These are phyloP conservation scores for Chytriomyces sp. DNA, from an alignment of 192 early-diverging fungal genomes.

Conservation along the genomic window DNA sequence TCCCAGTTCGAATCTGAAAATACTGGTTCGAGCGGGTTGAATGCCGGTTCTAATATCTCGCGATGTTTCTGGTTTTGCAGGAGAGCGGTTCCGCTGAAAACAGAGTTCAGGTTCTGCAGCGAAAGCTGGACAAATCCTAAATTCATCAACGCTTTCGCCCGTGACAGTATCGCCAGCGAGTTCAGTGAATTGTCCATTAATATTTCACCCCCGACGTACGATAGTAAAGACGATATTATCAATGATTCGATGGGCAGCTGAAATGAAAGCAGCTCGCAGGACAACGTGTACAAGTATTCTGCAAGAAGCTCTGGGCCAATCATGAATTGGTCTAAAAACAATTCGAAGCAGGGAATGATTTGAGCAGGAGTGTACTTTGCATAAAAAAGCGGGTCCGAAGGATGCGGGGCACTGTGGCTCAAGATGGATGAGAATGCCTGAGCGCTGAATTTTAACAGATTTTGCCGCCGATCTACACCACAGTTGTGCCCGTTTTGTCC, in stretches of 20 bases:
- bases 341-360: not conserved
- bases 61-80: conserved; percentile 7
- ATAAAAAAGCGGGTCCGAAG: conserved; percentile 7
- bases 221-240: conserved; percentile 3
- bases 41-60: not conserved
- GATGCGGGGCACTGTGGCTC: conserved; percentile 9
- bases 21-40: not conserved
- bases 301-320: conserved; percentile 4
- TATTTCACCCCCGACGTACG: conserved; percentile 15
- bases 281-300: not conserved
- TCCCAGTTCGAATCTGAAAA: conserved; percentile 17
- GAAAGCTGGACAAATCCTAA: conserved; percentile 16
- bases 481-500: not conserved
- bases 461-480: not conserved
- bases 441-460: not conserved
- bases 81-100: conserved; percentile 1
- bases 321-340: conserved; percentile 18
- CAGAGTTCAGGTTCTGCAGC: not conserved
- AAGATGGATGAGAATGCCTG: not conserved
- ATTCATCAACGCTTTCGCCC: conserved; percentile 3
- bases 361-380: conserved; percentile 3
- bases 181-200: conserved; percentile 19
- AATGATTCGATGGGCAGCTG: conserved; percentile 7
- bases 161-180: not conserved
- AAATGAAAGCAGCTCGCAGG: not conserved